Base-by-base conservation (phyloP, 2,329 filamentous ascomycete species). In the Microsporum canis region DNA sequence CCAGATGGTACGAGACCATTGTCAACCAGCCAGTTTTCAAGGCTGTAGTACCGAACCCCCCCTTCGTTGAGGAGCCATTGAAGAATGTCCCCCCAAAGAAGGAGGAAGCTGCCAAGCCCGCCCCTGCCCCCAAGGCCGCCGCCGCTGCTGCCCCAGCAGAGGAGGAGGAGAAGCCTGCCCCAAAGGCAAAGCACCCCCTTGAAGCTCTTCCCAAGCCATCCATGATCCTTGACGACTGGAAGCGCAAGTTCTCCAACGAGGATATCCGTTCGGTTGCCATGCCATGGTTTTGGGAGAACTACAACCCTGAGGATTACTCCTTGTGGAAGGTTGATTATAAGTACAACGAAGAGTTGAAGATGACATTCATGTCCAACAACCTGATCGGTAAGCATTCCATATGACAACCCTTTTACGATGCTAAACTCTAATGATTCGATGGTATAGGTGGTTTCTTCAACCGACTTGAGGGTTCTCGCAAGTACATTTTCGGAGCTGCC, bases 321-420 rank as follows among this genome's bases (percentile, higher is more conserved):
- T 79, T 99, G 77, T 99, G 91, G 90, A 86, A 85, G 76, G 80
- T 91, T 70, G 87, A 91, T 79, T 99, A 96, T 87, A 96, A 96
- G 87, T 99, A 99, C 84, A 95, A 96, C 79, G 86, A 96, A 64
- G 94, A 99, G 86, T 84, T 99, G 69, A 96, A 90, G 73, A 81
- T 94, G 78, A 88, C 88, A 73, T 99, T 99, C 88, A 99, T 99
- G 94, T 92, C 90, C 70, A 89, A 88, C 84, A 99, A 99, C 85
- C 82, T 97, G 78, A 92, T 99, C 75, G 91, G 84, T 80, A 73
- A 69, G 78, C 70, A 60, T 23, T 7, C 7, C 31, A 12, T 27
- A 27, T 27, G 4, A 1, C 14, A 33, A n/a, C 14, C 33, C 31
- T 59, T 39, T 34, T 8, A 34, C 10, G 7, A 36, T 17, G 5